Base-by-base conservation (phyloP, 2,329 filamentous ascomycete species). In the Colletotrichum chrysophilum region DNA sequence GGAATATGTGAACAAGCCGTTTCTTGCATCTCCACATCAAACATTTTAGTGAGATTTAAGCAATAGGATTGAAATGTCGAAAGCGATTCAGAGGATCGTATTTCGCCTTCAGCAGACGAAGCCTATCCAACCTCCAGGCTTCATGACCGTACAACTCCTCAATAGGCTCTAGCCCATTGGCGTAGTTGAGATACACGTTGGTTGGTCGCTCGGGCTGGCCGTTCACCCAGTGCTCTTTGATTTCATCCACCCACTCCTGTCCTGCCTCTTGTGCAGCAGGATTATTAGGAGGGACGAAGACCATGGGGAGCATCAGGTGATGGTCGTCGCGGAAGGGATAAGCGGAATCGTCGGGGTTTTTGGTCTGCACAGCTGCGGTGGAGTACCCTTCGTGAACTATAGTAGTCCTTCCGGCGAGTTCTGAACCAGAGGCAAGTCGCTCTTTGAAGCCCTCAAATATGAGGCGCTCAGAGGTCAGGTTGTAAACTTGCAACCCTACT, bases 341-440 rank as follows among this genome's bases (percentile, higher is more conserved):
- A 1, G 80, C 78, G 6, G 80, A 74, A 16, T 48, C 48, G 6
- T 55, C 72, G 0, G 77, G 56, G 56, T 77, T 32, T 4, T 75
- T 18, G 13, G 55, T 64, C 36, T 73, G 58, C 7, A 77, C 71
- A 4, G 43, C 80, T 16, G 66, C 70, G 0, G 75, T 80, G 6
- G 81, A 68, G 69, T 82, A 82, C 21, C 80, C 80, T 43, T 82
- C 80, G 34, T 80, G 77, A 5, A 76, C 48, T 30, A 80, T 56
- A 12, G 48, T n/a, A 34, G 61, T n/a, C 8, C 61, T 36, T 4
- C 26, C 62, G 0, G 62, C 36, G 4, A 66, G 21, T 28, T 48
- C 36, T 10, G 62, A 38, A 28, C 43, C 24, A 10, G 16, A 16
- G 16, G 21, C n/a, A 24, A 66, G 7, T 18, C 36, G 36, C 62